phyloP scores from a whole-genome alignment of 83 land plant genomes.

The Diphasiastrum complanatum region DNA sequence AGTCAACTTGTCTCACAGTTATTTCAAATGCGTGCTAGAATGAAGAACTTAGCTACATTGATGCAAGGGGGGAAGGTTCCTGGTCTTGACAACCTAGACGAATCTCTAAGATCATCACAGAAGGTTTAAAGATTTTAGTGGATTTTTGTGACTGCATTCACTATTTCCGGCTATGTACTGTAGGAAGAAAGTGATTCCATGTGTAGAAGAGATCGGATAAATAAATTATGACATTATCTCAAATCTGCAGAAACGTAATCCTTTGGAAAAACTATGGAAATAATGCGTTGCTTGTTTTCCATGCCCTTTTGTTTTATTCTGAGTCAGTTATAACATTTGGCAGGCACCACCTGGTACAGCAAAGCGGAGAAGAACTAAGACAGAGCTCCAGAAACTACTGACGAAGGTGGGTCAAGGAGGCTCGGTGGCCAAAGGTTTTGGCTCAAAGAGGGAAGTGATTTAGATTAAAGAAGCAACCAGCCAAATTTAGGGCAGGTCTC shows the following conservation, averaged over 20 bases:
- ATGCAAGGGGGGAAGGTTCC: slow-evolving; percentile 97
- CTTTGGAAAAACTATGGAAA: background rate
- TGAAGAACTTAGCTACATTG: slow-evolving; percentile 82
- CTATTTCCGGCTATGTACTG: too few relatives aligned
- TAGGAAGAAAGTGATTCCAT: too few relatives aligned
- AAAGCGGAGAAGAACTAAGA: slow-evolving; percentile 19
- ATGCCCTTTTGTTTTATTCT: background rate
- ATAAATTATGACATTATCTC: too few relatives aligned
- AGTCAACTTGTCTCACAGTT: slow-evolving; percentile 94
- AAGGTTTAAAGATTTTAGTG: background rate
- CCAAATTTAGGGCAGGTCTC: too few relatives aligned
- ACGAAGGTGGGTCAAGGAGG: slow-evolving; percentile 1
- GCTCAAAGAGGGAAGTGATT: slow-evolving; percentile 17
- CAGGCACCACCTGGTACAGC: slow-evolving; percentile 34
- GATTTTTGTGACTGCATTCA: background rate
- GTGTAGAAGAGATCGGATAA: too few relatives aligned
- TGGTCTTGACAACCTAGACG: slow-evolving; percentile 71
- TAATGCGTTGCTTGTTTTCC: background rate
- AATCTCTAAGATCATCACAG: slow-evolving; percentile 21
- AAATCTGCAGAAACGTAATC: too few relatives aligned
- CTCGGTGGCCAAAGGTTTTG: slow-evolving; percentile 18
- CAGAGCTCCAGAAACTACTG: slow-evolving; percentile 14
- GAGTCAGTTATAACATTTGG: background rate
- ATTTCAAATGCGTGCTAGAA: slow-evolving; percentile 90
- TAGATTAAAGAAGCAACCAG: too few relatives aligned